These are phyloP conservation scores for Skeletonema marinoi DNA, from an alignment of 108 stramenopile species.

Conservation along the genomic window DNA sequence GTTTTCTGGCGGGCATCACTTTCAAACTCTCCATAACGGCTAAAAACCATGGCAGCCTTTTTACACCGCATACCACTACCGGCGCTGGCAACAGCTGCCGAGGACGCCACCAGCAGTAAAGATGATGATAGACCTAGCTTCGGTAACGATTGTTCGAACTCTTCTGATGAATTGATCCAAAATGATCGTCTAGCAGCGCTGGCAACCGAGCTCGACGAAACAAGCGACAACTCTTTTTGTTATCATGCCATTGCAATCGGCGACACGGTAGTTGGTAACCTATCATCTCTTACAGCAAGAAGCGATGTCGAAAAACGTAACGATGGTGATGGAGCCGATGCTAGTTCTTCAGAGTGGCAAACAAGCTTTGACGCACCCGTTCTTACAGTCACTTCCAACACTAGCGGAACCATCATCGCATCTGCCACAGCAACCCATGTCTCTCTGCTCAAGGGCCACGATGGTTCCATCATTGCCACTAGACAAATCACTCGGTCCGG, in stretches of 20 bases:
- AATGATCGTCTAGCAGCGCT: neutral
- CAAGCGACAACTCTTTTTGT: constrained; percentile 13
- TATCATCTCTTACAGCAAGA: neutral
- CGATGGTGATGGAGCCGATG: neutral
- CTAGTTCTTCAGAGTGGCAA: constrained; percentile 4
- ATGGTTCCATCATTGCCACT: constrained; percentile 67
- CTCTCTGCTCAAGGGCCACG: constrained; percentile 57
- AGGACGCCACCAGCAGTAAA: neutral
- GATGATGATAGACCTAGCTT: neutral
- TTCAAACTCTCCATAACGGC: neutral
- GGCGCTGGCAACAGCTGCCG: neutral
- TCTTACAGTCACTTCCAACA: constrained; percentile 56
- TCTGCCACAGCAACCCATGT: constrained; percentile 61
- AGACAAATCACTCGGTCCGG: constrained; percentile 42
- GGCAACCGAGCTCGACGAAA: neutral
- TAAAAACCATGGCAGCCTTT: neutral
- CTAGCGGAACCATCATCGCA: constrained; percentile 60
- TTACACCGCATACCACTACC: neutral
- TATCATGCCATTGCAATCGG: constrained; percentile 29
- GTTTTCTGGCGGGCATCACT: neutral
- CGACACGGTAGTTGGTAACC: constrained; percentile 18
- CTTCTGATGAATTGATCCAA: neutral
- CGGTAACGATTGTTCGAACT: neutral
- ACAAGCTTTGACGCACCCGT: constrained; percentile 46
- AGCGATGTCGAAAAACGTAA: neutral